Evolutionary conservation across 116 monocot genomes (phyloP), one percentile per base, ranked within the genome.

Genomic region (Thalassia testudinum): DNA sequence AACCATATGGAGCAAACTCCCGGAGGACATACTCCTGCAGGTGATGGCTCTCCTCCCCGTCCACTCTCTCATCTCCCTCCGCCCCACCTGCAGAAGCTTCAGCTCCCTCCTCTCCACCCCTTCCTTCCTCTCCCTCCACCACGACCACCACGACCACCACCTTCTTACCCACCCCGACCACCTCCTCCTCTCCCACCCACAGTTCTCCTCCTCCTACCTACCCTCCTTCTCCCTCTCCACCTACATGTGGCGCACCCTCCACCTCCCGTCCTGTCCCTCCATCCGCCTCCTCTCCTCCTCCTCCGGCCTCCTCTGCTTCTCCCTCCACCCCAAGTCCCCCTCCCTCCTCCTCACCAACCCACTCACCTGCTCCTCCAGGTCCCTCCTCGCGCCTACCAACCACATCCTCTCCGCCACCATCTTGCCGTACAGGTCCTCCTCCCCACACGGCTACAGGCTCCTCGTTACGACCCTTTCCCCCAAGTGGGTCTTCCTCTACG

Each of bases 11-110:
- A 37, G 72, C 43, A 58, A 26, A 12, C 63, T 78, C 7, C 78
- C 78, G 1, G 72, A 78, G 19, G 69, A 78, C 42, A 70, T 79
- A 34, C 66, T 73, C 19, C 65, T 73, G 48, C 57, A 58, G 12
- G 57, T 79, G 59, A 48, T 79, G 34, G 40, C 73, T 42, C 63
- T 73, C 34, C 74, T 79, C 51, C 78, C 73, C 27, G 66, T 79
- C 29, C 59, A 24, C 5, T 11, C 43, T 37, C 29, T 79, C 56
- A 12, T 74, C 47, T 22, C 62, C 23, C 74, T 79, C 59, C 78
- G 78, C 23, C 60, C 66, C 34, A 34, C 30, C 30, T 34, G 6
- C 30, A 79, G 71, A 61, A 64, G 45, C 51, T 79, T 79, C 67
- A 19, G 47, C 26, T 71, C 70, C 34, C 75, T 79, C 49, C 66